Conservation (phyloP, 2,329 filamentous ascomycete genomes). For the Xylaria sp. region DNA sequence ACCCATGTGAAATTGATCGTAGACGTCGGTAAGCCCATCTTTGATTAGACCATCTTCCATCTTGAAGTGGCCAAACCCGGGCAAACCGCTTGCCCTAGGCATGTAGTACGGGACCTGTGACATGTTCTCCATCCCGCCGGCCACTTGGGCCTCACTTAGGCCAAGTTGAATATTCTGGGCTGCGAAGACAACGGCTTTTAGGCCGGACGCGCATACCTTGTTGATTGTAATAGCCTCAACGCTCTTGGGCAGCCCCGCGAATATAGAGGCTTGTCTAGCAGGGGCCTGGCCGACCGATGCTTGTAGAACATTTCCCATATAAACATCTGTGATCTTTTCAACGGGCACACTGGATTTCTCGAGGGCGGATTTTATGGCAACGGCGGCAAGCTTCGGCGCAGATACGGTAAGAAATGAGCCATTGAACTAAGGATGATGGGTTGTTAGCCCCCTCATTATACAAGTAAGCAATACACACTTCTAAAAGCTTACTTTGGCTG, state of each 20-base stretch:
- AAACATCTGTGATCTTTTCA: conserved; percentile 87
- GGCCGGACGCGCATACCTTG: conserved; percentile 95
- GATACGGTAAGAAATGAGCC: conserved; percentile 85
- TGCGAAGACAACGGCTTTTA: conserved; percentile 91
- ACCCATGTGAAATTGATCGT: conserved; percentile 98
- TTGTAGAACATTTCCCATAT: conserved; percentile 96
- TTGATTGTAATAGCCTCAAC: conserved; percentile 95
- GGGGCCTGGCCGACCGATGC: conserved; percentile 88
- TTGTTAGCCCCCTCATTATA: conserved; percentile 15
- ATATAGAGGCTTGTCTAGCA: conserved; percentile 88
- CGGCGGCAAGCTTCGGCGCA: conserved; percentile 88
- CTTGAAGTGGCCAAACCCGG: conserved; percentile 87
- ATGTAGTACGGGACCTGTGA: conserved; percentile 92
- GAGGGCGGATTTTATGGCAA: conserved; percentile 91
- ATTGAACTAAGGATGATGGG: conserved; percentile 77
- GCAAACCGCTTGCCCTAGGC: conserved; percentile 81
- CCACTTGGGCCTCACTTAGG: conserved; percentile 86
- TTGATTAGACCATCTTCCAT: conserved; percentile 93
- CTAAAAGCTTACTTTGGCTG: conserved; percentile 73
- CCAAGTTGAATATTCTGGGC: conserved; percentile 96
- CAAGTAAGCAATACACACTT: background rate
- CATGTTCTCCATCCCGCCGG: conserved; percentile 99
- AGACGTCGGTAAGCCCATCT: conserved; percentile 95
- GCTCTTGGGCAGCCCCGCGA: conserved; percentile 82
- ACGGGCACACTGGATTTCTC: conserved; percentile 85